These are phyloP conservation scores for Cryptosporidium felis DNA, from an alignment of 169 alveolate genomes.

Conservation along the genomic window DNA sequence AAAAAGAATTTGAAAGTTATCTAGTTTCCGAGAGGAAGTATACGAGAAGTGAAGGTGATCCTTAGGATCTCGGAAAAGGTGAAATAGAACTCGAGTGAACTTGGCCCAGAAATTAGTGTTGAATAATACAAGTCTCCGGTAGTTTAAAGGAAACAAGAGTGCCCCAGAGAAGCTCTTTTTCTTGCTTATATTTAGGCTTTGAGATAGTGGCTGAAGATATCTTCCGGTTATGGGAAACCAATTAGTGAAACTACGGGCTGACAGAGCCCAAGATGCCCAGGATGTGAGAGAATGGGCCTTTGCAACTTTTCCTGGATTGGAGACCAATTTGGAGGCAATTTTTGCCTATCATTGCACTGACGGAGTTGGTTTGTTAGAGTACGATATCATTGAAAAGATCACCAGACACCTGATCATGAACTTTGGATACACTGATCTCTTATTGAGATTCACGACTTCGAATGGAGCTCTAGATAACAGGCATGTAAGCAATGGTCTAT, in stretches of 20 bases:
- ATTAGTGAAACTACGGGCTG: conserved; percentile 54
- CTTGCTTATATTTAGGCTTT: too few relatives aligned
- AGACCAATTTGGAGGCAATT: conserved; percentile 47
- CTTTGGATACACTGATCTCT: conserved; percentile 56
- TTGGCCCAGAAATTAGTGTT: too few relatives aligned
- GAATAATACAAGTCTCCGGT: too few relatives aligned
- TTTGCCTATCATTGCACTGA: conserved; percentile 64
- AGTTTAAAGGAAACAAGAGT: too few relatives aligned
- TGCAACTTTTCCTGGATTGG: conserved; percentile 66
- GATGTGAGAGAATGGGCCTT: conserved; percentile 71
- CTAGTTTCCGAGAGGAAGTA: too few relatives aligned
- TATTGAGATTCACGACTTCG: conserved; percentile 31
- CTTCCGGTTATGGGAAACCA: conserved; percentile 73
- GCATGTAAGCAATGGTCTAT: conserved; percentile 30
- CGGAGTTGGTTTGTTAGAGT: conserved; percentile 50
- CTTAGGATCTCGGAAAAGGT: too few relatives aligned
- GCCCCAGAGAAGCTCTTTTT: too few relatives aligned
- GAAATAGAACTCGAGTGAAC: too few relatives aligned
- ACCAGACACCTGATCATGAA: conserved; percentile 61
- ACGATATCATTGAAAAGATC: conserved; percentile 42
- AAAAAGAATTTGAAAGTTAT: too few relatives aligned
- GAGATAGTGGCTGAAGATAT: too few relatives aligned
- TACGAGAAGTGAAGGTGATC: too few relatives aligned
- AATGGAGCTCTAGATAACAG: conserved; percentile 45
- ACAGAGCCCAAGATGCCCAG: conserved; percentile 57